Evolutionary conservation across 495 filamentous ascomycete species (phyloP), one percentile per base, ranked within the genome.

Genomic region (Hyaloscypha bicolor): DNA sequence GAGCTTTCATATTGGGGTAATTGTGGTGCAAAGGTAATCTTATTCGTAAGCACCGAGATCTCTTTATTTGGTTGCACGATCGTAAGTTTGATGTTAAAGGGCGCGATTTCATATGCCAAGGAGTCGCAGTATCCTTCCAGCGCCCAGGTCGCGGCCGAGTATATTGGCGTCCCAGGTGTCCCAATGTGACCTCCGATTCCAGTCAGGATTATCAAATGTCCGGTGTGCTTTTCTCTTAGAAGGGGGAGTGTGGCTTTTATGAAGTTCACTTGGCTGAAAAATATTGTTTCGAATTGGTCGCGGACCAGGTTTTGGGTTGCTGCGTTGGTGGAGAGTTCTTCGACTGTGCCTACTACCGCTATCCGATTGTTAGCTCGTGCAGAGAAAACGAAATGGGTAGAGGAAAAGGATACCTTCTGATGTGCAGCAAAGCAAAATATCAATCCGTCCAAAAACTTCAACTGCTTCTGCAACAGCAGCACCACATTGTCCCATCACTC

Each of bases 41-140:
- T 87, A 78, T 96, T 95, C 52, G 91, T 94, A 61, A 97, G 84
- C 55, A 92, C 87, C 72, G 86, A 84, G 69, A 96, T 91, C 79
- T 97, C 93, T 76, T 87, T 85, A 73, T 85, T 85, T 64, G 94
- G 92, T 80, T 99, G 95, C 53, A 99, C 87, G 72, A 99, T 94
- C 45, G 93, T 96, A 72, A 97, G 85, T 77, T 94, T 96, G 82
- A 98, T 87, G 77, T 97, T 97, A 83, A 97, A 98, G 1, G 95
- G 95, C 0, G 95, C 95, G 62, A 99, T 91, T 78, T 99, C 95
- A 79, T 97, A 99, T 1, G 94, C 94, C 12, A 99, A 82, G 57
- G 92, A 95, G 85, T 97, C 94, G 78, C 93, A 97, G 76, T 95
- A 97, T n/a, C 95, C 95, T 78, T 99, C 95, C 6, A 98, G 85